Conservation (phyloP, 306 rosid genomes). For the Spatholobus suberectus region DNA sequence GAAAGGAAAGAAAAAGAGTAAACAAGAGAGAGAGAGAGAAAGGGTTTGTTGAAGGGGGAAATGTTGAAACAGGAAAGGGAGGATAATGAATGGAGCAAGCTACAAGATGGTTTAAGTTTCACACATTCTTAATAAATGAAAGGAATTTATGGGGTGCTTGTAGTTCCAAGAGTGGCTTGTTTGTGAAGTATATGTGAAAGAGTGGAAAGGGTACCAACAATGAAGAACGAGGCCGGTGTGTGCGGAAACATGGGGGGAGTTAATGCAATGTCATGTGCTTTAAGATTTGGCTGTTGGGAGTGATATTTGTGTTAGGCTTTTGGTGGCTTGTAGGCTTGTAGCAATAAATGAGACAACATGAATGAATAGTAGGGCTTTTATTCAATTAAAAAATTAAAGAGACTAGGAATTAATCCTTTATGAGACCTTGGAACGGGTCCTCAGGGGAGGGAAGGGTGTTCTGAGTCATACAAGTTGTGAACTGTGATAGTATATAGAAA, state of each 20-base stretch:
- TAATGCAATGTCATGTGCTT: slow-evolving; percentile 66
- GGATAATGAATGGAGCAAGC: slow-evolving; percentile 30
- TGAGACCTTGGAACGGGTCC: slow-evolving; percentile 55
- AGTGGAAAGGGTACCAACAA: slow-evolving; percentile 22
- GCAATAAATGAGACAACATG: slow-evolving; percentile 54
- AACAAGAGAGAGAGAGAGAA: background rate
- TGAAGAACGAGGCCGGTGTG: slow-evolving; percentile 36
- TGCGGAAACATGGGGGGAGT: slow-evolving; percentile 57
- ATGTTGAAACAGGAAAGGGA: slow-evolving; percentile 7
- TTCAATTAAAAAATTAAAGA: background rate
- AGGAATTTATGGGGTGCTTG: slow-evolving; percentile 28
- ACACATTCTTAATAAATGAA: slow-evolving; percentile 32
- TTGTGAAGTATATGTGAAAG: slow-evolving; percentile 36
- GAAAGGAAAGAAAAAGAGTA: background rate
- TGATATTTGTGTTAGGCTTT: slow-evolving; percentile 34
- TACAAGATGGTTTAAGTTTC: slow-evolving; percentile 19
- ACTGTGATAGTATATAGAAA: slow-evolving; percentile 10
- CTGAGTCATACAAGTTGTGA: slow-evolving; percentile 28
- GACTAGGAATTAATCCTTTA: slow-evolving; percentile 23
- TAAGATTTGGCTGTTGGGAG: slow-evolving; percentile 48
- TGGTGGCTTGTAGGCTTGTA: slow-evolving; percentile 33
- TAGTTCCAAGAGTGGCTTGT: slow-evolving; percentile 19
- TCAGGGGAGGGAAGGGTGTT: slow-evolving; percentile 45
- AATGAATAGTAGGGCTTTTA: slow-evolving; percentile 18
- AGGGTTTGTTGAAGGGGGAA: background rate